Base-by-base conservation (phyloP, 2,329 filamentous ascomycete species). In the Penicillium sp. region DNA sequence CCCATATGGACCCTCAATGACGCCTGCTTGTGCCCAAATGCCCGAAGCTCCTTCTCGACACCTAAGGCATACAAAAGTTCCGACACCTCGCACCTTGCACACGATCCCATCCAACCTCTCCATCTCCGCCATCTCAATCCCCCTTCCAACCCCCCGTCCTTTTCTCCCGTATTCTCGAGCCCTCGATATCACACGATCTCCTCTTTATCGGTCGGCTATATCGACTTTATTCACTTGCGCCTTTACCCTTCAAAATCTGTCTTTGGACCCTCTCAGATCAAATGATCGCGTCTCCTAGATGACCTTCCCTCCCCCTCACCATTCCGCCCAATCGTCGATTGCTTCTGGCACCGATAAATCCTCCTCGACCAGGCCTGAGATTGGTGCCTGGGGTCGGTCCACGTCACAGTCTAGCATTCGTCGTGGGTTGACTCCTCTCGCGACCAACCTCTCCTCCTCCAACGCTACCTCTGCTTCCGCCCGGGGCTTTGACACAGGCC, bases 391-490 rank as follows among this genome's bases (percentile, higher is more conserved):
- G 78, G 77, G 75, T 71, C 70, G 73, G 65, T 71, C 75, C 63
- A 70, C 72, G 66, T 75, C 75, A 65, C 75, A 77, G 65, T 73
- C 77, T 60, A 73, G 68, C 67, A 69, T 74, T 66, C 77, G 78
- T 63, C 76, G 79, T 68, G 74, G 74, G 59, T 70, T 78, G 64
- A 74, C 79, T 59, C 78, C 79, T 64, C 76, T 82, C 61, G 76
- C 78, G 58, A 80, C 75, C 56, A 74, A 74, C 58, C 62, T 74
- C 53, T 72, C 69, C 47, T 67, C 63, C 42, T 63, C 67, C 54
- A 68, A 70, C 48, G 62, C 61, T 55, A 59, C 62, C 56, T 65
- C 67, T 55, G 69, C 71, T 55, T 66, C 70, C 50, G 65, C 66
- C 56, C 70, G 71, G 64, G 69, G 70, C 52, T 58, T 58, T 47